phyloP scores from a whole-genome alignment of 177 flowering plant genomes.

The Vitis hybrid region DNA sequence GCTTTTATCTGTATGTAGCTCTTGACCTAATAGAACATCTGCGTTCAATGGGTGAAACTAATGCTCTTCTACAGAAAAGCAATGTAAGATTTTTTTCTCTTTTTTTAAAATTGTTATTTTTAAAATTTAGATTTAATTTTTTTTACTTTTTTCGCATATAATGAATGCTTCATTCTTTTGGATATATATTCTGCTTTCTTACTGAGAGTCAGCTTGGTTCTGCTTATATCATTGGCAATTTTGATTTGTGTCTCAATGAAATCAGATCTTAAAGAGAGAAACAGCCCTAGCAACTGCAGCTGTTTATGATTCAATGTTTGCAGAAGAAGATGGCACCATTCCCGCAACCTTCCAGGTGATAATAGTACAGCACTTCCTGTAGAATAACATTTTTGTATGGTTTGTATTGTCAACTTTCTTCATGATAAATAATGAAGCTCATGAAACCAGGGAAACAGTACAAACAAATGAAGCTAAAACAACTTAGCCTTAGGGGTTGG shows the following conservation, averaged over 20 bases:
- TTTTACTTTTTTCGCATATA: too few relatives aligned
- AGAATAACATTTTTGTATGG: background rate
- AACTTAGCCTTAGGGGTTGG: too few relatives aligned
- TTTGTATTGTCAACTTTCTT: too few relatives aligned
- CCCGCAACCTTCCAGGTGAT: slow-evolving; percentile 98
- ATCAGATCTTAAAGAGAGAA: slow-evolving; percentile 76
- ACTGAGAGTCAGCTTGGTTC: background rate
- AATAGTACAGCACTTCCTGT: background rate
- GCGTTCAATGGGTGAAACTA: slow-evolving; percentile 95
- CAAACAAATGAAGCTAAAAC: too few relatives aligned
- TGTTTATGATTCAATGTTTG: slow-evolving; percentile 93
- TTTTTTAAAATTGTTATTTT: background rate
- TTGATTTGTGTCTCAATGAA: slow-evolving; percentile 9
- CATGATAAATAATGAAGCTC: too few relatives aligned
- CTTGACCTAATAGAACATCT: slow-evolving; percentile 91
- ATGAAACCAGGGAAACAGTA: too few relatives aligned
- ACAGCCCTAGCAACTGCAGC: slow-evolving; percentile 96
- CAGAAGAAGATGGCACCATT: slow-evolving; percentile 84
- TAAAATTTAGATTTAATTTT: too few relatives aligned
- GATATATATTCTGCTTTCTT: too few relatives aligned
- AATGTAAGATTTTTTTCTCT: slow-evolving; percentile 34
- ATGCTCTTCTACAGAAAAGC: slow-evolving; percentile 78
- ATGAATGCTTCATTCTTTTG: too few relatives aligned
- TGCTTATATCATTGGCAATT: background rate
- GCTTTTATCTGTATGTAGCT: slow-evolving; percentile 41